Percentiles rank a stretch among this genome's conserved stretches.
phyloP scores from a whole-genome alignment of 176 grass and related monocot genomes.

The Zizania latifolia region DNA sequence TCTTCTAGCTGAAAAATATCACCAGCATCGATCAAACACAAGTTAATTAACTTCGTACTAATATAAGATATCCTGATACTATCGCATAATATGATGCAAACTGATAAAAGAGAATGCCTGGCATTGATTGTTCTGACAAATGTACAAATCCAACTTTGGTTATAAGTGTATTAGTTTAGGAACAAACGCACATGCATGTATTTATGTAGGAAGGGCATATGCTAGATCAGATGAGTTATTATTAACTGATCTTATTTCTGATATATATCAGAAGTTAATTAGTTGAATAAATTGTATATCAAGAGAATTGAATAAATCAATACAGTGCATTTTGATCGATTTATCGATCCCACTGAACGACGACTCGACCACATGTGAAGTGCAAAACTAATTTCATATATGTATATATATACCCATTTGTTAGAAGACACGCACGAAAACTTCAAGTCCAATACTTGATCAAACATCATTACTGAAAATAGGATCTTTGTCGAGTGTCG shows the following conservation, averaged over 20 bases:
- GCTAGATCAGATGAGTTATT: neutral
- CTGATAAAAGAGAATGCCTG: neutral
- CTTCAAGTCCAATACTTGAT: too few species aligned
- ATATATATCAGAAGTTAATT: neutral
- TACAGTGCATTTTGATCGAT: neutral
- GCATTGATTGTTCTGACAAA: neutral
- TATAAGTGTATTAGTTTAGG: neutral
- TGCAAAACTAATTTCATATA: neutral
- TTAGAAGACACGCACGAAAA: too few species aligned
- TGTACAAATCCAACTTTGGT: neutral
- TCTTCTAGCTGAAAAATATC: slow-evolving; percentile 41
- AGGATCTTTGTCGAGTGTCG: too few species aligned
- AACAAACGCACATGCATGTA: neutral
- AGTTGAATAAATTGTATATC: neutral
- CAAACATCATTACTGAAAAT: too few species aligned
- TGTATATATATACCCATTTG: neutral
- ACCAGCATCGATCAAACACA: neutral
- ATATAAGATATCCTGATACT: neutral
- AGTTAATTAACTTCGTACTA: neutral
- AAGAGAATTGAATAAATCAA: too few species aligned
- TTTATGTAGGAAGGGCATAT: neutral
- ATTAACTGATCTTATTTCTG: too few species aligned
- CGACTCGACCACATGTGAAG: neutral
- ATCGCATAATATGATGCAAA: neutral
- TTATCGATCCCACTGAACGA: neutral